Percentiles rank a stretch among this genome's conserved stretches.
Evolutionary conservation across 345 rosid species (phyloP).

Genomic region (Viola odorata): DNA sequence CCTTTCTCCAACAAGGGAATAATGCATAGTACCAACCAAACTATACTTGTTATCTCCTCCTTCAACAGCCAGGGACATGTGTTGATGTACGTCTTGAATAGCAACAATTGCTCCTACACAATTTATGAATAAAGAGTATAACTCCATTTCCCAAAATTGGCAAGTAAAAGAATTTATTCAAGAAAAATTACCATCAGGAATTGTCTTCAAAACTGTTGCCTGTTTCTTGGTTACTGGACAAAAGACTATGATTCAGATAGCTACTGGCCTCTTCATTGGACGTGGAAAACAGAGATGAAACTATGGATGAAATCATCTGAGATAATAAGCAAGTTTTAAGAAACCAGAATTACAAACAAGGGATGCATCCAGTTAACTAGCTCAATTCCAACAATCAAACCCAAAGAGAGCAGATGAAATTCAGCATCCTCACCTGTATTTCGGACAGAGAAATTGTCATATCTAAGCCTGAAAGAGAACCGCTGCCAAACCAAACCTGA

Average conservation of each 20-base stretch:
- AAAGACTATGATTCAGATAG: slow-evolving; percentile 31
- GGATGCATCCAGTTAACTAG: slow-evolving; percentile 5
- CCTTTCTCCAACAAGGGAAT: slow-evolving; percentile 78
- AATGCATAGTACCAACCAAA: slow-evolving; percentile 64
- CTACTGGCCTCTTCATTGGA: slow-evolving; percentile 31
- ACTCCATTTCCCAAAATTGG: slow-evolving; percentile 18
- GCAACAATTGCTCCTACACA: slow-evolving; percentile 76
- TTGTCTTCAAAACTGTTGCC: slow-evolving; percentile 40
- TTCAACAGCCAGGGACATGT: slow-evolving; percentile 71
- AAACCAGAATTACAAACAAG: not conserved
- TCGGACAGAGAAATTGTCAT: slow-evolving; percentile 65
- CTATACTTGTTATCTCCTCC: slow-evolving; percentile 47
- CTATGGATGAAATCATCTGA: slow-evolving; percentile 65
- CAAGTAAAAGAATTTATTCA: slow-evolving; percentile 10
- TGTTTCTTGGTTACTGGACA: slow-evolving; percentile 32
- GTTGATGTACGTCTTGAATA: slow-evolving; percentile 83
- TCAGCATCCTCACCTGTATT: slow-evolving; percentile 45
- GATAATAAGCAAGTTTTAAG: slow-evolving; percentile 12
- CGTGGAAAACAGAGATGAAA: slow-evolving; percentile 48
- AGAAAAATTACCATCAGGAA: slow-evolving; percentile 67
- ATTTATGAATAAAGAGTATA: slow-evolving; percentile 11
- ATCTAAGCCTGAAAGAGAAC: slow-evolving; percentile 66
- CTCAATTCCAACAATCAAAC: not conserved
- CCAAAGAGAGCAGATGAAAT: slow-evolving; percentile 5
- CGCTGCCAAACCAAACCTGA: slow-evolving; percentile 62